Percentiles rank a stretch among this genome's conserved stretches.
phyloP scores from a whole-genome alignment of 75 land plant species.

The Ceratopteris richardii region DNA sequence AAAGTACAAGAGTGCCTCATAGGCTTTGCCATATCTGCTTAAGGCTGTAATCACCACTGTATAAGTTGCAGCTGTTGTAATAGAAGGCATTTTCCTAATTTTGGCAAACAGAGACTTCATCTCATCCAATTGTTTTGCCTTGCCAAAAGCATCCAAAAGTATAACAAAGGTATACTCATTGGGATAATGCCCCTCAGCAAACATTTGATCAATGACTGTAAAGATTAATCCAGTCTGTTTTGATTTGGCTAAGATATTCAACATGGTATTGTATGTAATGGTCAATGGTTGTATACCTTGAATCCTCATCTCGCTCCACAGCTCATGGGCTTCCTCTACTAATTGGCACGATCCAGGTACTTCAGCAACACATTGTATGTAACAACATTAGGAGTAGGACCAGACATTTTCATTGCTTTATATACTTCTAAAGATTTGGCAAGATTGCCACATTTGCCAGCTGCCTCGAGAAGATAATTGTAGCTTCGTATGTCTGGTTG shows the following conservation, averaged over 20 bases:
- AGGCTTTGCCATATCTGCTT: slow-evolving; percentile 41
- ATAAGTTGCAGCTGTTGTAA: slow-evolving; percentile 38
- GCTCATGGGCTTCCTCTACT: slow-evolving; percentile 38
- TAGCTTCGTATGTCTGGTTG: slow-evolving; percentile 54
- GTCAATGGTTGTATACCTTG: slow-evolving; percentile 52
- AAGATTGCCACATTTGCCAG: slow-evolving; percentile 46
- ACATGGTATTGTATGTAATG: slow-evolving; percentile 60
- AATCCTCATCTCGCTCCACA: slow-evolving; percentile 50
- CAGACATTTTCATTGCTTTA: slow-evolving; percentile 51
- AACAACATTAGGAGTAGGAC: slow-evolving; percentile 58
- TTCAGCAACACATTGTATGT: slow-evolving; percentile 57
- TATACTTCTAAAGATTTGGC: slow-evolving; percentile 36
- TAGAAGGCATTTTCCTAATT: slow-evolving; percentile 31
- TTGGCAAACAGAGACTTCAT: slow-evolving; percentile 51
- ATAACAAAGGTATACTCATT: slow-evolving; percentile 40
- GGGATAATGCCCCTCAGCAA: slow-evolving; percentile 34
- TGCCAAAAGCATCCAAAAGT: slow-evolving; percentile 40
- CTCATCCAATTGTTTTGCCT: slow-evolving; percentile 24
- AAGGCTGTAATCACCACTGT: slow-evolving; percentile 47
- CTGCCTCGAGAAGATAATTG: slow-evolving; percentile 61
- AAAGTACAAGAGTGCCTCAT: slow-evolving; percentile 35
- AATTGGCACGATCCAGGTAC: slow-evolving; percentile 33
- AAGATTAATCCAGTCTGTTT: slow-evolving; percentile 34
- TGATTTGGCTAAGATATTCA: slow-evolving; percentile 50
- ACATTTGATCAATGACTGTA: slow-evolving; percentile 30